A percentile compares a stretch with the other conserved stretches of the same genome.
Conservation (phyloP, 345 rosid genomes). For the Kernera saxatilis region DNA sequence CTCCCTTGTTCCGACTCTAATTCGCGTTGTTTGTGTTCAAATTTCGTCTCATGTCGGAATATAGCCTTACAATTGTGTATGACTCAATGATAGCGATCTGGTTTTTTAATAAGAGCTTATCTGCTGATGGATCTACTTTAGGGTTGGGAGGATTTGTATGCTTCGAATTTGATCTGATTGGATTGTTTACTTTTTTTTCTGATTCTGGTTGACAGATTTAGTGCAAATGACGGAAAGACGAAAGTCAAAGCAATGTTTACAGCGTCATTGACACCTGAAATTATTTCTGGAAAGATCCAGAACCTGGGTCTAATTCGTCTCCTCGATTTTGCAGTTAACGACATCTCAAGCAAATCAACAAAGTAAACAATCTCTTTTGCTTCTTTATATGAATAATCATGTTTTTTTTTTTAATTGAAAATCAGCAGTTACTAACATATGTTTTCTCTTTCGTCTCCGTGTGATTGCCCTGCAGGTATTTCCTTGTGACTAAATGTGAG, state of each 20-base stretch:
- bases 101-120: too few species aligned
- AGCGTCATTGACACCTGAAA: slow-evolving; percentile 53
- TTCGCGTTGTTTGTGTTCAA: neutral
- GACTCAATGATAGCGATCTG: neutral
- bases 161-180: neutral
- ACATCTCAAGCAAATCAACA: slow-evolving; percentile 75
- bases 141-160: neutral
- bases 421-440: neutral
- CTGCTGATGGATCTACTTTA: neutral
- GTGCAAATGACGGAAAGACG: slow-evolving; percentile 71
- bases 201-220: slow-evolving; percentile 45
- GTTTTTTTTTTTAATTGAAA: neutral
- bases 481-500: slow-evolving; percentile 74
- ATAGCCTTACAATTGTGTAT: too few species aligned
- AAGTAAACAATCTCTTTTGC: slow-evolving; percentile 35
- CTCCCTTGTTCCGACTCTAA: neutral
- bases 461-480: slow-evolving; percentile 41
- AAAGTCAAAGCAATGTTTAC: slow-evolving; percentile 61
- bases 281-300: slow-evolving; percentile 64
- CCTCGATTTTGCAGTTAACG: slow-evolving; percentile 70
- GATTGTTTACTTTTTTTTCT: neutral
- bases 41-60: neutral
- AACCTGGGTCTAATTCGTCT: slow-evolving; percentile 66
- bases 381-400: neutral
- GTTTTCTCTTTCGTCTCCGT: neutral